Conservation (phyloP, 108 stramenopile genomes). For the Skeletonema costatum region DNA sequence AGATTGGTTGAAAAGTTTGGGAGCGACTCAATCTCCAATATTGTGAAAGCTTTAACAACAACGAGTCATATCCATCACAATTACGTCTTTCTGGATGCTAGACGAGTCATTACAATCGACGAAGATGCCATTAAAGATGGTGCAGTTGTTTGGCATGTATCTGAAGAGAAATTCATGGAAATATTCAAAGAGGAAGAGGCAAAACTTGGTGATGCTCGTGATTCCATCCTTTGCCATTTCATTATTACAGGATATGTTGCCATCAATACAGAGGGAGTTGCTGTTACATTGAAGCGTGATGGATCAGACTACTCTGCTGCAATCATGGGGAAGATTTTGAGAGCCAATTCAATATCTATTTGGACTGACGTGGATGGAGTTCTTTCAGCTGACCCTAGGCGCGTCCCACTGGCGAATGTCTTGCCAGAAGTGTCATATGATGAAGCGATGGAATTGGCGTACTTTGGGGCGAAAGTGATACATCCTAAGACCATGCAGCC, state of each 20-base stretch:
- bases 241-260: slow-evolving; percentile 94
- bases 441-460: slow-evolving; percentile 94
- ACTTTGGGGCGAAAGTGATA: slow-evolving; percentile 93
- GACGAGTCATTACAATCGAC: slow-evolving; percentile 79
- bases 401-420: slow-evolving; percentile 78
- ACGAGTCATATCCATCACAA: slow-evolving; percentile 18
- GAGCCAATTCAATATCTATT: slow-evolving; percentile 72
- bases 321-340: slow-evolving; percentile 85
- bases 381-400: slow-evolving; percentile 82
- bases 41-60: neutral
- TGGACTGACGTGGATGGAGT: slow-evolving; percentile 92
- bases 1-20: neutral
- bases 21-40: neutral
- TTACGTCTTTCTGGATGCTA: slow-evolving; percentile 80
- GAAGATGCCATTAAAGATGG: slow-evolving; percentile 75
- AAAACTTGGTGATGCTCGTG: slow-evolving; percentile 13
- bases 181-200: slow-evolving; percentile 42
- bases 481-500: slow-evolving; percentile 92
- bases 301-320: slow-evolving; percentile 90
- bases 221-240: slow-evolving; percentile 47
- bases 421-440: slow-evolving; percentile 80
- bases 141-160: slow-evolving; percentile 67
- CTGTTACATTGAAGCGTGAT: slow-evolving; percentile 86
- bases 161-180: slow-evolving; percentile 42
- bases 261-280: slow-evolving; percentile 81